These are phyloP conservation scores for Grammothele lineata DNA, from an alignment of 768 basidiomycete genomes.

Conservation along the genomic window DNA sequence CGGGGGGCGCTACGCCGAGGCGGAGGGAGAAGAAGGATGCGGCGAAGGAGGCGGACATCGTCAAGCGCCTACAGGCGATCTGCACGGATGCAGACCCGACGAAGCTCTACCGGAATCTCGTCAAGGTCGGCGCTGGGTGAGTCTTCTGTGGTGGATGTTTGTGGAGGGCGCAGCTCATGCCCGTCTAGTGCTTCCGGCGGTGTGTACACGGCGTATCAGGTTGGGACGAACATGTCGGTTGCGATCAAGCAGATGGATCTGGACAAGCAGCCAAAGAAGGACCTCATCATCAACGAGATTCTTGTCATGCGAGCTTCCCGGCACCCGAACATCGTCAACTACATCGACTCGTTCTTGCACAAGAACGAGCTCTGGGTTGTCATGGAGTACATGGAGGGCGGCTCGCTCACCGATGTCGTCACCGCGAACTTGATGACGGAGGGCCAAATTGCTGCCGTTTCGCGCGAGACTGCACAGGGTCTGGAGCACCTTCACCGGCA, in stretches of 20 bases:
- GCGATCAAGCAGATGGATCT: constrained; percentile 99
- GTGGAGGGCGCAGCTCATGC: constrained; percentile 6
- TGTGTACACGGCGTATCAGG: constrained; percentile 97
- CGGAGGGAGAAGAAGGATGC: constrained; percentile 82
- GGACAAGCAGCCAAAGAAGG: constrained; percentile 99
- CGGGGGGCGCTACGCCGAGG: constrained; percentile 77
- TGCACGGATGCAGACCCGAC: constrained; percentile 99
- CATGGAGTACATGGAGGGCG: constrained; percentile 99
- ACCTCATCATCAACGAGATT: constrained; percentile 99
- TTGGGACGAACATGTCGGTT: constrained; percentile 88
- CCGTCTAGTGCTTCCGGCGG: constrained; percentile 83
- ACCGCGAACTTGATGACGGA: constrained; percentile 96
- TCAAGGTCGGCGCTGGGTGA: constrained; percentile 98
- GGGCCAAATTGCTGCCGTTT: constrained; percentile 97
- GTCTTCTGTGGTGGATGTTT: constrained; percentile 25
- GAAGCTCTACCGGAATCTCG: constrained; percentile 82
- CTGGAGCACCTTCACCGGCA: constrained; percentile 93
- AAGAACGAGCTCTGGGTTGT: constrained; percentile 99
- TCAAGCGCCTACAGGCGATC: constrained; percentile 86
- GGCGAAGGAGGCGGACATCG: constrained; percentile 82
- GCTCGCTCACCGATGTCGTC: constrained; percentile 91
- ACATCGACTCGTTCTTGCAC: constrained; percentile 96
- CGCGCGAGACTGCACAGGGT: constrained; percentile 88
- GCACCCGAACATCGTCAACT: constrained; percentile 99
- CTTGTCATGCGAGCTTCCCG: constrained; percentile 96